Base-by-base conservation (phyloP, 106 monocot genomes). In the Dioscorea dumetorum region DNA sequence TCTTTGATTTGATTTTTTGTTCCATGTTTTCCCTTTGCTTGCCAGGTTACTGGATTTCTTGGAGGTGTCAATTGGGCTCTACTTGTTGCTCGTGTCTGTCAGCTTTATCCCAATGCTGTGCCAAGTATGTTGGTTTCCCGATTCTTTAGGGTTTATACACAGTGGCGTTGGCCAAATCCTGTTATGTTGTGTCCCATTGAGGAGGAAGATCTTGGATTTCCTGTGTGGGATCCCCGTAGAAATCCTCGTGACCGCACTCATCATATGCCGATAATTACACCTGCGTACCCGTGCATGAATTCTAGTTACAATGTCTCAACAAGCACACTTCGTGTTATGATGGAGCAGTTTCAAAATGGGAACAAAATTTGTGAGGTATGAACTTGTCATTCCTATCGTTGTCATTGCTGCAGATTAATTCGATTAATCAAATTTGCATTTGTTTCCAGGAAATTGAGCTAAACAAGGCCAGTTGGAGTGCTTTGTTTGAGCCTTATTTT, bases 231-330 rank as follows among this genome's bases (percentile, higher is more conserved):
- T 75, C 92, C 92, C 21, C 84, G 97, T 8, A 99, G 90, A 66
- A 89, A 88, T 28, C 97, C 86, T 61, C 83, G 91, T 19, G 97
- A 99, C 50, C 77, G 91, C 31, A 85, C 82, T 60, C 97, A 99
- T 71, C 87, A 79, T 63, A 99, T 99, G 97, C 97, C 97, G 50
- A 99, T 99, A n/a, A 99, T 99, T 54, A 93, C 97, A 22, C 97
- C 92, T 67, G 97, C 97, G 24, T 99, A 99, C 79, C 97, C 97
- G 61, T 93, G 92, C 83, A 99, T 99, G 97, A 99, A 99, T 72
- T 93, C 92, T 49, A 99, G 97, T 63, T 99, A 99, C 54, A 99
- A 99, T 84, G 97, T 99, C 15, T 93, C 92, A n/a, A 76, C 81
- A 8, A 99, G 97, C 66, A 99, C 97, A 4, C 82, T 92, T 3